phyloP scores from a whole-genome alignment of 805 yeast genomes.

The Groenewaldozyma salmanticensis region DNA sequence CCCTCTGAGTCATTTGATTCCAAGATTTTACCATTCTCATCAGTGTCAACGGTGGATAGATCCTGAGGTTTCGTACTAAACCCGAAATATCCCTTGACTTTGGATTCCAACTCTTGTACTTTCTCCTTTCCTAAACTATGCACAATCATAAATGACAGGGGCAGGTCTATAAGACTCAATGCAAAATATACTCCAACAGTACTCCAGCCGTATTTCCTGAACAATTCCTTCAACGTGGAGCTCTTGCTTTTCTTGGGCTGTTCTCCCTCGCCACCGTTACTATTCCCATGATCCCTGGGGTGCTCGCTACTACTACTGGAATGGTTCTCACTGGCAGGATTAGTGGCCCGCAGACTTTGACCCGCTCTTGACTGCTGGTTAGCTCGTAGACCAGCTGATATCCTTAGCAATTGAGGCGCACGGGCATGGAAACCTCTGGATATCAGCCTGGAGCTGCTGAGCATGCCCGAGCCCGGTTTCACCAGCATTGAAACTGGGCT shows the following conservation, averaged over 20 bases:
- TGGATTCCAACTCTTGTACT: constrained; percentile 57
- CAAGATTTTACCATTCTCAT: constrained; percentile 2
- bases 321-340: not conserved
- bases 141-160: constrained; percentile 71
- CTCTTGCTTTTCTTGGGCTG: constrained; percentile 4
- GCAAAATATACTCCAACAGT: constrained; percentile 79
- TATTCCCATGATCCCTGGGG: not conserved
- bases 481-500: no score
- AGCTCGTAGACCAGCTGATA: no score
- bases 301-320: not conserved
- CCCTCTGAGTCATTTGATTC: constrained; percentile 9
- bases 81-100: constrained; percentile 54
- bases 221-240: constrained; percentile 41
- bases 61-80: constrained; percentile 33
- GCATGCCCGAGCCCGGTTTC: no score
- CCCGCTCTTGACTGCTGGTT: no score
- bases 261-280: no score
- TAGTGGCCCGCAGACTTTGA: not conserved
- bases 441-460: no score
- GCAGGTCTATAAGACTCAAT: constrained; percentile 67
- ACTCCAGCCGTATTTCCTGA: constrained; percentile 83
- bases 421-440: no score
- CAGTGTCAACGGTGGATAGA: constrained; percentile 6
- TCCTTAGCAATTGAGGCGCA: no score
- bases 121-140: constrained; percentile 82